Base-by-base conservation (phyloP, 495 filamentous ascomycete genomes). In the Hypomontagnella monticulosa region DNA sequence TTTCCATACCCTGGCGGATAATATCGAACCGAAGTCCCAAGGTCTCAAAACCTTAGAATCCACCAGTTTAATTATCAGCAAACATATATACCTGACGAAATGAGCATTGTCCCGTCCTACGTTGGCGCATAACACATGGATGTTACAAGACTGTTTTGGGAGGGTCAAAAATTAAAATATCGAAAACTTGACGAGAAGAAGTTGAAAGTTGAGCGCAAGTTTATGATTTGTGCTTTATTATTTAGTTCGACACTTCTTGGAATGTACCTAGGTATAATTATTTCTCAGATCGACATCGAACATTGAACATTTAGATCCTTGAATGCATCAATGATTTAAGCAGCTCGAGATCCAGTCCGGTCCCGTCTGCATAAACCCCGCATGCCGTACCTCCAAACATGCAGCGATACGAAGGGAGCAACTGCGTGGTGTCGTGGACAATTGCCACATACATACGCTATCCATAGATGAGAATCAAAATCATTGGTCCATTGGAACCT, bases 401-500 rank as follows among this genome's bases (percentile, higher is more conserved):
- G 18, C 60, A 59, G 47, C 47, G 33, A 69, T 63, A 61, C 59
- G 65, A 69, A 58, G 41, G 41, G 14, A 47, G 18, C 14, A 63
- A 33, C 41, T 57, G 57, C 57, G 36, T 67, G 57, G 46, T 67
- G 58, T 62, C 58, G 52, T 67, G 58, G 57, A 62, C 64, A 57
- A 15, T 62, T 62, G 20, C 52, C 57, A 46, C 38, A 53, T 64
- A 8, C 32, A 16, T 3, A 30, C 8, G 34, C 42, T 19, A 51
- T 18, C 43, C 38, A 46, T 27, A 3, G 6, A 3, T 3, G 23
- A 6, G 2, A 27, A 27, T 27, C 6, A 6, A 6, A 27, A 27
- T 6, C 23, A 27, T 27, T 27, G 23, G 23, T 3, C 23, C 23
- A 27, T 27, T 27, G 23, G 23, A 27, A 27, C 23, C 23, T 27